Conservation (phyloP, 768 basidiomycete genomes). For the Collybiopsis confluens region DNA sequence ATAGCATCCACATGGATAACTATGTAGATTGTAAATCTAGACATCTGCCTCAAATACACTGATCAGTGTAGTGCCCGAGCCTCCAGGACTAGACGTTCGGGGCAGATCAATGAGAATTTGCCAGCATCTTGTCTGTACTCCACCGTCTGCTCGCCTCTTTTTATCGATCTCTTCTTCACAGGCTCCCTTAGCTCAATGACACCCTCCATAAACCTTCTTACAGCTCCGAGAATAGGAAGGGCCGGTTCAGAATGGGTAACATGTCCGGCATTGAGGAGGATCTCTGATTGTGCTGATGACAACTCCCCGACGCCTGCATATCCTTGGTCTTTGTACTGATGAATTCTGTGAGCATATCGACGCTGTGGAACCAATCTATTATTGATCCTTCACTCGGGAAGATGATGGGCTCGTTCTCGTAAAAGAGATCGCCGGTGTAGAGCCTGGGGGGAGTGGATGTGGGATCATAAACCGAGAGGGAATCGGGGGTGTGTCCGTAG, state of each 20-base stretch:
- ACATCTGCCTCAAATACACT: too few species aligned
- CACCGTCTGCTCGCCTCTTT: constrained; percentile 34
- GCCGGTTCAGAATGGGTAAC: constrained; percentile 41
- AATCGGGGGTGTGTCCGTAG: constrained; percentile 57
- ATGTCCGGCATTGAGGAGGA: constrained; percentile 49
- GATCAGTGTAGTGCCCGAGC: constrained; percentile 14
- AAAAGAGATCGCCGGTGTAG: constrained; percentile 54
- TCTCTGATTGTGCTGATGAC: constrained; percentile 3
- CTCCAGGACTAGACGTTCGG: constrained; percentile 41
- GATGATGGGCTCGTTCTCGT: constrained; percentile 52
- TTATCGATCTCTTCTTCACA: constrained; percentile 25
- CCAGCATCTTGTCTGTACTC: constrained; percentile 38
- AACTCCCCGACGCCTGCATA: neutral
- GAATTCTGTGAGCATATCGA: constrained; percentile 40
- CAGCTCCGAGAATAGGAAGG: constrained; percentile 36
- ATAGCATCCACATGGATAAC: too few species aligned
- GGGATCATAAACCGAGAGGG: constrained; percentile 49
- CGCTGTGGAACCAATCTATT: constrained; percentile 39
- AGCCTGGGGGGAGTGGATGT: constrained; percentile 38
- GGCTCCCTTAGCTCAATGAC: constrained; percentile 39
- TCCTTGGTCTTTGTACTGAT: constrained; percentile 27
- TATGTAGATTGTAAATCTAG: too few species aligned
- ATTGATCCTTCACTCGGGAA: constrained; percentile 55
- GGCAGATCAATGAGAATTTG: constrained; percentile 44
- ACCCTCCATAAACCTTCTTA: constrained; percentile 43